A percentile compares a stretch with the other conserved stretches of the same genome.
These are phyloP conservation scores for Globisporangium echinulatum DNA, from an alignment of 352 stramenopile species.

Conservation along the genomic window DNA sequence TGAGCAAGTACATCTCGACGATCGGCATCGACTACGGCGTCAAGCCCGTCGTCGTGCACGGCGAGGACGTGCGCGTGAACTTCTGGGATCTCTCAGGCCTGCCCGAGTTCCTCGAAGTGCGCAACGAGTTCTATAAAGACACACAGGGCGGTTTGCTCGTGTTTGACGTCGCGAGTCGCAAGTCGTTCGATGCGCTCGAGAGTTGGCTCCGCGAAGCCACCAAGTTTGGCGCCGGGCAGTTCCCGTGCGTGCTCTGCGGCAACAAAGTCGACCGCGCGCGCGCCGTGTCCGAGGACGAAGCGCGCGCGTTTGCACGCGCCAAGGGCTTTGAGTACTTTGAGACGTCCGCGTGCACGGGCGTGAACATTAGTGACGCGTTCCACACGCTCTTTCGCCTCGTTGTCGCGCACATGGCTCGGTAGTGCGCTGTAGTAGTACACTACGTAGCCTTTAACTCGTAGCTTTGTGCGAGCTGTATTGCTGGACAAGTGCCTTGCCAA, in stretches of 20 bases:
- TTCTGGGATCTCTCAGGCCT: slow-evolving; percentile 93
- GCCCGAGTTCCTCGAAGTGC: slow-evolving; percentile 92
- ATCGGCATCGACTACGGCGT: slow-evolving; percentile 96
- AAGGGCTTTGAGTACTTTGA: slow-evolving; percentile 91
- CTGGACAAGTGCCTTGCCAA: too few species aligned
- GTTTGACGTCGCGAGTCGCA: slow-evolving; percentile 70
- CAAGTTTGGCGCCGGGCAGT: slow-evolving; percentile 85
- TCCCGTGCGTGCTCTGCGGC: slow-evolving; percentile 85
- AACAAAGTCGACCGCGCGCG: slow-evolving; percentile 88
- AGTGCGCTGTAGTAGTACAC: neutral
- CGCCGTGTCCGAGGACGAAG: slow-evolving; percentile 79
- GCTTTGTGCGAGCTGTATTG: too few species aligned
- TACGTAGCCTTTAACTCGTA: too few species aligned
- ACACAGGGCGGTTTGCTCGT: slow-evolving; percentile 71
- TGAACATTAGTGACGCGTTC: slow-evolving; percentile 84
- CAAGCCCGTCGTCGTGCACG: slow-evolving; percentile 78
- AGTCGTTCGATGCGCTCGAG: slow-evolving; percentile 83
- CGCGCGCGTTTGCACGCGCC: slow-evolving; percentile 48
- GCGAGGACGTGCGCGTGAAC: slow-evolving; percentile 84
- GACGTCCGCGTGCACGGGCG: slow-evolving; percentile 86
- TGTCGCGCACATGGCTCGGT: slow-evolving; percentile 28
- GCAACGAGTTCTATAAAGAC: slow-evolving; percentile 97
- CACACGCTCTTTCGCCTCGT: slow-evolving; percentile 72
- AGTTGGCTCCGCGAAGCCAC: slow-evolving; percentile 83
- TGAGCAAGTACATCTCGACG: slow-evolving; percentile 94